These are phyloP conservation scores for Kitagawia praeruptora DNA, from an alignment of 129 eudicot species.

Conservation along the genomic window DNA sequence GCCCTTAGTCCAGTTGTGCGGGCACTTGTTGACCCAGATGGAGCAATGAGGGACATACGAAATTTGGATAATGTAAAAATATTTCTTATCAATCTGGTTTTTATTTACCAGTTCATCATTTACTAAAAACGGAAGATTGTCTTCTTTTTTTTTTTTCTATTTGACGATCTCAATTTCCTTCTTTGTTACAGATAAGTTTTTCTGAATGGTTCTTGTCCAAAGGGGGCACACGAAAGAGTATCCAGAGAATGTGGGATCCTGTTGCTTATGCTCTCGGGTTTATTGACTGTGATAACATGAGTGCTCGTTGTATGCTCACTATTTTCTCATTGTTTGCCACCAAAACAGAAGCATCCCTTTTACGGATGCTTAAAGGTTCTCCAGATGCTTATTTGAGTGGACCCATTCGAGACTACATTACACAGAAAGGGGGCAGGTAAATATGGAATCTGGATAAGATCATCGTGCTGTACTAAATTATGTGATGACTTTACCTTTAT, in stretches of 20 bases:
- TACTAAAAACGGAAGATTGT: not conserved
- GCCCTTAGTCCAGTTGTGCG: slow-evolving; percentile 97
- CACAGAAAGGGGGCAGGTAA: slow-evolving; percentile 89
- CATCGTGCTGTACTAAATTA: not conserved
- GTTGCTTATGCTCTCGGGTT: slow-evolving; percentile 99
- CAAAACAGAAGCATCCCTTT: slow-evolving; percentile 90
- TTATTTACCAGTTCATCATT: slow-evolving; percentile 1
- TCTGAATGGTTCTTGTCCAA: slow-evolving; percentile 97
- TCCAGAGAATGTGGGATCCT: slow-evolving; percentile 99
- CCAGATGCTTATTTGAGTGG: slow-evolving; percentile 97
- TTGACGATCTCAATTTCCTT: not conserved
- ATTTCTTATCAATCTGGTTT: not conserved
- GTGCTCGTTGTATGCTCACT: slow-evolving; percentile 99
- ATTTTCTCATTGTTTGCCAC: slow-evolving; percentile 97
- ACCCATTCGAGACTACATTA: slow-evolving; percentile 79
- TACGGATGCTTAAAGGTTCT: slow-evolving; percentile 99
- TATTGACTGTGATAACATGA: slow-evolving; percentile 94
- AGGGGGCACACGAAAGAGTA: slow-evolving; percentile 91
- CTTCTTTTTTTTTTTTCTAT: not conserved
- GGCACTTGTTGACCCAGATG: slow-evolving; percentile 97
- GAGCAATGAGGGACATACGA: slow-evolving; percentile 79
- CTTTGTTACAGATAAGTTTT: slow-evolving; percentile 61
- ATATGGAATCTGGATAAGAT: not conserved
- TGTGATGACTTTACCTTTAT: not conserved
- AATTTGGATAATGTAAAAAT: slow-evolving; percentile 68